These are phyloP conservation scores for Cryptococcus sp. DNA, from an alignment of 1,284 basidiomycete genomes.

Conservation along the genomic window DNA sequence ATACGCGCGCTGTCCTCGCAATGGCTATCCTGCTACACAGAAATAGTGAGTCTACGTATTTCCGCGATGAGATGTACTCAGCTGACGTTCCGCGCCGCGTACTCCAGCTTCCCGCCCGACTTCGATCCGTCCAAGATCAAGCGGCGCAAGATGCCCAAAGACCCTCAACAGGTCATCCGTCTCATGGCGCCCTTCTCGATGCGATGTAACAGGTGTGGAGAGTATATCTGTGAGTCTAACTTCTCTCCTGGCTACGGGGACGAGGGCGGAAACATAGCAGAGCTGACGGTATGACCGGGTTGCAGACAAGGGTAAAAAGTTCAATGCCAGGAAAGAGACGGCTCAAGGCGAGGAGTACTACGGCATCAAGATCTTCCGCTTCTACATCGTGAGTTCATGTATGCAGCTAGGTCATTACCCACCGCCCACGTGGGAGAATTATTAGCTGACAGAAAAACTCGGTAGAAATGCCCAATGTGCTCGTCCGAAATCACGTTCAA, in stretches of 20 bases:
- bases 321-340: conserved; percentile 98
- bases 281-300: not conserved
- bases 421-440: not conserved
- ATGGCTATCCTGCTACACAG: conserved; percentile 6
- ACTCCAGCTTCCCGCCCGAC: conserved; percentile 62
- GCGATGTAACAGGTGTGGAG: conserved; percentile 93
- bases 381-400: conserved; percentile 50
- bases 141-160: conserved; percentile 78
- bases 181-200: conserved; percentile 99
- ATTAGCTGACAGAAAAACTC: not conserved
- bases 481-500: conserved; percentile 99
- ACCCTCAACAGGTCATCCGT: conserved; percentile 93
- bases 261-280: not conserved
- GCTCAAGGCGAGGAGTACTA: conserved; percentile 96
- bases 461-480: conserved; percentile 72
- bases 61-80: too few species aligned
- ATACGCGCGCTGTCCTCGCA: not conserved
- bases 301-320: conserved; percentile 86
- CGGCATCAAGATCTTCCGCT: conserved; percentile 76
- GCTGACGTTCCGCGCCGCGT: not conserved
- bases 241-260: not conserved
- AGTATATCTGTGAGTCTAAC: conserved; percentile 78
- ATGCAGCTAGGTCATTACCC: too few species aligned
- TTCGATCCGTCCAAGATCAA: conserved; percentile 98
- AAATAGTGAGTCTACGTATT: conserved; percentile 25